Conservation (phyloP, 2,329 filamentous ascomycete species). For the Cercospora sp. region DNA sequence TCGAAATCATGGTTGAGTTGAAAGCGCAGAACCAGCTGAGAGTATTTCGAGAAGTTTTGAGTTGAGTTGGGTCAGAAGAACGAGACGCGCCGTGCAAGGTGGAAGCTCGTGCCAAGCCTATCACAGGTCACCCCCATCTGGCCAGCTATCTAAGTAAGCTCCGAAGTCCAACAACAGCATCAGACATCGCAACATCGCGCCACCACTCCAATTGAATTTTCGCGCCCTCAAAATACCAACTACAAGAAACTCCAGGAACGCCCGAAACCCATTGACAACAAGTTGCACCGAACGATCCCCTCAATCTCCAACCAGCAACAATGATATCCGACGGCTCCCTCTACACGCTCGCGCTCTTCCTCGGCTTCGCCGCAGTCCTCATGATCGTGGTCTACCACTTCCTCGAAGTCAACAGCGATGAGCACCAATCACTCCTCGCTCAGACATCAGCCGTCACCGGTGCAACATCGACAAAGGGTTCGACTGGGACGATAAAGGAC, state of each 20-base stretch:
- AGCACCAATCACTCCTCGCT: slow-evolving; percentile 16
- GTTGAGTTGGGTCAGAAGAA: neutral
- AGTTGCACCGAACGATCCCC: neutral
- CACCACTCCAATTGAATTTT: neutral
- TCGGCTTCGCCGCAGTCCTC: slow-evolving; percentile 85
- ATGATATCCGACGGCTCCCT: slow-evolving; percentile 97
- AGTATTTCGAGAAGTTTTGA: neutral
- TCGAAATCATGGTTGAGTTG: neutral
- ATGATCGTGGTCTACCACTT: slow-evolving; percentile 95
- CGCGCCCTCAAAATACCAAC: neutral
- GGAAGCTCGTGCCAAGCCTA: neutral
- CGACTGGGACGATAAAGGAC: slow-evolving; percentile 13
- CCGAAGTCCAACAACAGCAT: neutral
- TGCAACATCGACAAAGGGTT: neutral
- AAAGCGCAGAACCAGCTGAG: neutral
- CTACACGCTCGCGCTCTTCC: slow-evolving; percentile 88
- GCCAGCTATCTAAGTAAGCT: slow-evolving; percentile 4
- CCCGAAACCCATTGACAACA: neutral
- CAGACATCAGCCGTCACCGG: neutral
- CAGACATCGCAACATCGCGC: neutral
- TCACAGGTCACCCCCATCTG: neutral
- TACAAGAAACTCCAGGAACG: neutral
- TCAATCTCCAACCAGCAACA: slow-evolving; percentile 38
- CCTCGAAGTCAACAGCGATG: slow-evolving; percentile 84
- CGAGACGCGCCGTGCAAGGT: neutral